Conservation (phyloP, 1,284 basidiomycete genomes). For the Ceratobasidium sp. region DNA sequence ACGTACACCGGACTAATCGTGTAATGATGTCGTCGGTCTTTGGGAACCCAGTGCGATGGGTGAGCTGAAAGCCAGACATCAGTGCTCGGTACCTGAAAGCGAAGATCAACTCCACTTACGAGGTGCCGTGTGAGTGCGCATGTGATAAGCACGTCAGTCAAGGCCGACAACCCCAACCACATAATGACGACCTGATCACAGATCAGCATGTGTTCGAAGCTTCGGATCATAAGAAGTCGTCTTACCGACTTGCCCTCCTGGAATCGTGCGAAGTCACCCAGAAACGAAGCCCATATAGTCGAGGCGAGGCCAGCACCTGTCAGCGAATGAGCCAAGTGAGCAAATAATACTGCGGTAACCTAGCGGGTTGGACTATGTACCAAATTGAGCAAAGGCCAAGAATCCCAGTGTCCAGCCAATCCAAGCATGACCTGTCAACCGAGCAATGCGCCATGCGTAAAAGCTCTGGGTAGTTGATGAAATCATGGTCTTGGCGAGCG, state of each 20-base stretch:
- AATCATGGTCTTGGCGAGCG: slow-evolving; percentile 16
- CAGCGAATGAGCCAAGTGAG: neutral
- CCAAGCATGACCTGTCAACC: slow-evolving; percentile 39
- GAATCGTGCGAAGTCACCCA: slow-evolving; percentile 57
- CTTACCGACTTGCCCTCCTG: slow-evolving; percentile 55
- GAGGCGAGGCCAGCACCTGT: slow-evolving; percentile 56
- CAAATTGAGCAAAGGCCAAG: slow-evolving; percentile 41
- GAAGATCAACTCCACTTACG: slow-evolving; percentile 52
- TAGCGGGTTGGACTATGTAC: neutral
- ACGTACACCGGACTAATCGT: slow-evolving; percentile 63
- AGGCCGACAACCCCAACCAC: slow-evolving; percentile 52
- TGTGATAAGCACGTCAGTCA: slow-evolving; percentile 59
- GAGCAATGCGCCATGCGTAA: slow-evolving; percentile 44
- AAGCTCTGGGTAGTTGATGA: slow-evolving; percentile 38
- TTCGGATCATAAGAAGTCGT: neutral
- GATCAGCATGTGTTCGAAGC: neutral
- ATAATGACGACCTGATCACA: slow-evolving; percentile 52
- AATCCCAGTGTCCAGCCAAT: slow-evolving; percentile 22
- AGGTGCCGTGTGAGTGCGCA: slow-evolving; percentile 57
- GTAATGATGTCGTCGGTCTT: slow-evolving; percentile 59
- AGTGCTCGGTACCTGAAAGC: neutral
- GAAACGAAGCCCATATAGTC: slow-evolving; percentile 58
- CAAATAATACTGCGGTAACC: neutral
- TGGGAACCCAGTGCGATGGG: slow-evolving; percentile 60
- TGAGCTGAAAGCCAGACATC: slow-evolving; percentile 54